A percentile compares a stretch with the other conserved stretches of the same genome.
phyloP scores from a whole-genome alignment of 257 asterid species.

The Fraxinus americana region DNA sequence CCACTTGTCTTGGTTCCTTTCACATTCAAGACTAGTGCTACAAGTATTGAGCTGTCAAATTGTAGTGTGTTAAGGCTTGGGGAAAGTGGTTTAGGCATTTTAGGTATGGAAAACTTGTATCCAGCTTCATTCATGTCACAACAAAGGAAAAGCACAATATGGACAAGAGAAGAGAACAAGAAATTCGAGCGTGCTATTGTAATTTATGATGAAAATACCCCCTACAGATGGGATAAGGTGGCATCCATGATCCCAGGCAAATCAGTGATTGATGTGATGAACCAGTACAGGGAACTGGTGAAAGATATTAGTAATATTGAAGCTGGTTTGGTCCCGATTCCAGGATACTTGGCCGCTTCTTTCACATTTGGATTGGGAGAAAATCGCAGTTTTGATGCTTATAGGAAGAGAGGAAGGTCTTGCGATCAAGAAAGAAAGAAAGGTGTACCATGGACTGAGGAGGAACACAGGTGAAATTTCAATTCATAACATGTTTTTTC shows the following conservation, averaged over 20 bases:
- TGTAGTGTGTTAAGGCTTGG: not conserved
- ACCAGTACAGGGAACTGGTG: constrained; percentile 60
- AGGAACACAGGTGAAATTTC: constrained; percentile 66
- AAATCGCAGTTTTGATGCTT: constrained; percentile 35
- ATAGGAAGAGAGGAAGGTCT: constrained; percentile 54
- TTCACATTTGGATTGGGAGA: constrained; percentile 50
- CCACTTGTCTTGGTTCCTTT: not conserved
- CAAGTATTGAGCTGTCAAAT: not conserved
- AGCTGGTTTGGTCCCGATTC: constrained; percentile 69
- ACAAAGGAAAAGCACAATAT: constrained; percentile 38
- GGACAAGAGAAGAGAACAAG: constrained; percentile 88
- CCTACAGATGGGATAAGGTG: constrained; percentile 67
- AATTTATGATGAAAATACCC: constrained; percentile 61
- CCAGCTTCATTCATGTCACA: constrained; percentile 36
- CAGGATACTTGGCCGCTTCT: constrained; percentile 54
- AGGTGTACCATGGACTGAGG: constrained; percentile 90
- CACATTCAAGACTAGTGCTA: not conserved
- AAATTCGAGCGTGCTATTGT: constrained; percentile 74
- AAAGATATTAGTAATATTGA: constrained; percentile 75
- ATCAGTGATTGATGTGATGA: constrained; percentile 66
- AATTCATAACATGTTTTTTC: not conserved
- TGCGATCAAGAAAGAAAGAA: constrained; percentile 69
- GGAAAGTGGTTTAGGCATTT: not conserved
- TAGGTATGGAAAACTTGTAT: constrained; percentile 51
- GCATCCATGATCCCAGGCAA: constrained; percentile 74